Conservation (phyloP, 179 eudicot species). For the Patellifolia procumbens region DNA sequence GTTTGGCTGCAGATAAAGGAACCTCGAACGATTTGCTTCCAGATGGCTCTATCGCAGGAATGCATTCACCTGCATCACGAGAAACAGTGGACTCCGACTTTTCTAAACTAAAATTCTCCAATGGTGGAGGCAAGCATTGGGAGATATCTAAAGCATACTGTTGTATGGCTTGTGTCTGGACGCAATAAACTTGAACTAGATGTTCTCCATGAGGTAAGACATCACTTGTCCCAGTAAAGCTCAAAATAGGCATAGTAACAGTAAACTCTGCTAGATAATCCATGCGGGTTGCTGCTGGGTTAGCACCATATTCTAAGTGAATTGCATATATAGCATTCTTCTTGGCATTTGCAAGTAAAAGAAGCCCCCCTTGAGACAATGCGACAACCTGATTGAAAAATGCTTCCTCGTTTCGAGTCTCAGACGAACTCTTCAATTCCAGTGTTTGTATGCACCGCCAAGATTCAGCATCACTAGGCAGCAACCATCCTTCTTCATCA, state of each 20-base stretch:
- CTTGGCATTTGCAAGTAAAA: conserved; percentile 91
- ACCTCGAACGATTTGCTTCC: conserved; percentile 56
- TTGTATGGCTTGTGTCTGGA: conserved; percentile 98
- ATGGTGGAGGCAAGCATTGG: conserved; percentile 89
- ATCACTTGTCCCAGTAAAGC: conserved; percentile 92
- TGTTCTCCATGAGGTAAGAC: conserved; percentile 77
- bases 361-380: conserved; percentile 82
- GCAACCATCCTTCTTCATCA: conserved; percentile 98
- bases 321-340: conserved; percentile 95
- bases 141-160: conserved; percentile 93
- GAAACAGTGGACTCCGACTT: conserved; percentile 64
- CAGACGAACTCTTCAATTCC: conserved; percentile 75
- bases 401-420: conserved; percentile 65
- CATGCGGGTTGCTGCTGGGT: conserved; percentile 80
- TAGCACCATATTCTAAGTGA: conserved; percentile 82
- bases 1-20: conserved; percentile 46
- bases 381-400: conserved; percentile 94
- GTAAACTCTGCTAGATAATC: conserved; percentile 96
- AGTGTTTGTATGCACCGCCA: conserved; percentile 88
- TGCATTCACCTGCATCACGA: conserved; percentile 54
- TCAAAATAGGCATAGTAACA: conserved; percentile 96
- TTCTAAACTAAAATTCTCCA: conserved; percentile 59
- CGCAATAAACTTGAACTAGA: conserved; percentile 88
- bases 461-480: conserved; percentile 92
- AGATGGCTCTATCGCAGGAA: conserved; percentile 48